Percentiles rank a stretch among this genome's conserved stretches.
These are phyloP conservation scores for Picea glauca DNA, from an alignment of 75 land plant genomes.

Conservation along the genomic window DNA sequence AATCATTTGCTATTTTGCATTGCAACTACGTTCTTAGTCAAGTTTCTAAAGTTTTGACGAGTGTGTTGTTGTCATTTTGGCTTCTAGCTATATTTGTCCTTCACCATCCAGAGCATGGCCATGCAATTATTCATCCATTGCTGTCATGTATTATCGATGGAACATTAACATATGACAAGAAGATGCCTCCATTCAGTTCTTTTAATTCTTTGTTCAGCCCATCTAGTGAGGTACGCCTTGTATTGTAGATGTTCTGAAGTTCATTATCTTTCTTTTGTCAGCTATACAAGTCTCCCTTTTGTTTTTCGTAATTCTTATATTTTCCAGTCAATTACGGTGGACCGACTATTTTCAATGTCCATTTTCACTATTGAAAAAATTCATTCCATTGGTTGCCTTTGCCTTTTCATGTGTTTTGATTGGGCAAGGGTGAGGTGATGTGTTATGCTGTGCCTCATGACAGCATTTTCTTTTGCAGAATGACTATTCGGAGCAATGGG, in stretches of 20 bases:
- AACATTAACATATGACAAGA: slow-evolving; percentile 61
- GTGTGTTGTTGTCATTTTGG: neutral
- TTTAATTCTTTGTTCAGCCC: slow-evolving; percentile 77
- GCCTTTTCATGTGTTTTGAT: neutral
- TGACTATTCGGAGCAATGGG: slow-evolving; percentile 91
- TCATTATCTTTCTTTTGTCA: neutral
- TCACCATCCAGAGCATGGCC: slow-evolving; percentile 95
- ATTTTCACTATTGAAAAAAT: neutral
- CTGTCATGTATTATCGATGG: slow-evolving; percentile 89
- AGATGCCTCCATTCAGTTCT: slow-evolving; percentile 72
- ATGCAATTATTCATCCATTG: slow-evolving; percentile 82
- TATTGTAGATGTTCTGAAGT: neutral
- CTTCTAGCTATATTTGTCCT: slow-evolving; percentile 84
- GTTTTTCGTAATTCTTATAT: neutral
- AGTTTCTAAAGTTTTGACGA: neutral
- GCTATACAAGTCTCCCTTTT: neutral
- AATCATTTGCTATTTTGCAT: slow-evolving; percentile 3
- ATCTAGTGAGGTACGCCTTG: slow-evolving; percentile 59
- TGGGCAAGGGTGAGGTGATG: neutral
- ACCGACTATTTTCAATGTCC: neutral
- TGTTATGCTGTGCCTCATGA: neutral
- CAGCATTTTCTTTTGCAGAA: slow-evolving; percentile 41
- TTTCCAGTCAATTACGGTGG: neutral
- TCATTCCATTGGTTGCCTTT: neutral
- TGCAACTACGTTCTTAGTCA: neutral